Conservation (phyloP, 257 asterid species). For the Solanum virginianum region DNA sequence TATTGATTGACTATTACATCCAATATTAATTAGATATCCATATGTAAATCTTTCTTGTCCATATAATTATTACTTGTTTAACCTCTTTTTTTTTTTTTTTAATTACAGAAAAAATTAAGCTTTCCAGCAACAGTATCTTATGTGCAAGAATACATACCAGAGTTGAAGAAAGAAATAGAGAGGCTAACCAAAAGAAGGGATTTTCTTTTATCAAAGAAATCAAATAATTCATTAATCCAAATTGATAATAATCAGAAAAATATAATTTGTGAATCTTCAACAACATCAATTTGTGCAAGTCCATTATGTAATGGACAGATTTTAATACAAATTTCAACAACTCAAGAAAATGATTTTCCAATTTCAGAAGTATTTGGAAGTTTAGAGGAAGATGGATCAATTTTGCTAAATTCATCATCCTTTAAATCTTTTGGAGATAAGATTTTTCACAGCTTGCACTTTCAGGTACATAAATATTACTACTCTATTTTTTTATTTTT, state of each 20-base stretch:
- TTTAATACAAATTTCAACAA: slow-evolving; percentile 31
- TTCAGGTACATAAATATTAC: slow-evolving; percentile 27
- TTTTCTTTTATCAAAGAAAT: slow-evolving; percentile 7
- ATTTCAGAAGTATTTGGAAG: slow-evolving; percentile 15
- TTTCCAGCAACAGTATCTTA: slow-evolving; percentile 50
- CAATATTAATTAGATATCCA: not conserved
- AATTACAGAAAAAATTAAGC: slow-evolving; percentile 47
- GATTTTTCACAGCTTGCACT: slow-evolving; percentile 43
- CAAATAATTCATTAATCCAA: not conserved
- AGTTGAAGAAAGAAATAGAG: slow-evolving; percentile 49
- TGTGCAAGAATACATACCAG: slow-evolving; percentile 64
- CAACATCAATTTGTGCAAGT: slow-evolving; percentile 23
- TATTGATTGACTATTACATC: not conserved
- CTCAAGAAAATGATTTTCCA: slow-evolving; percentile 4
- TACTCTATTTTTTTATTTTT: no score
- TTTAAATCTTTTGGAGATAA: slow-evolving; percentile 42
- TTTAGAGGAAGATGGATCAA: slow-evolving; percentile 40
- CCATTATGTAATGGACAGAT: slow-evolving; percentile 27
- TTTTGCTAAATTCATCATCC: slow-evolving; percentile 30
- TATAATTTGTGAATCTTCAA: not conserved
- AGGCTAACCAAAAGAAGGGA: slow-evolving; percentile 30
- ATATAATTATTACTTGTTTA: not conserved
- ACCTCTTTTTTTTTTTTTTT: not conserved
- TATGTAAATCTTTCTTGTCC: not conserved
- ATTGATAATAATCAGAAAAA: not conserved